These are phyloP conservation scores for Wickerhamiella kurtzmanii DNA, from an alignment of 805 yeast genomes.

Conservation along the genomic window DNA sequence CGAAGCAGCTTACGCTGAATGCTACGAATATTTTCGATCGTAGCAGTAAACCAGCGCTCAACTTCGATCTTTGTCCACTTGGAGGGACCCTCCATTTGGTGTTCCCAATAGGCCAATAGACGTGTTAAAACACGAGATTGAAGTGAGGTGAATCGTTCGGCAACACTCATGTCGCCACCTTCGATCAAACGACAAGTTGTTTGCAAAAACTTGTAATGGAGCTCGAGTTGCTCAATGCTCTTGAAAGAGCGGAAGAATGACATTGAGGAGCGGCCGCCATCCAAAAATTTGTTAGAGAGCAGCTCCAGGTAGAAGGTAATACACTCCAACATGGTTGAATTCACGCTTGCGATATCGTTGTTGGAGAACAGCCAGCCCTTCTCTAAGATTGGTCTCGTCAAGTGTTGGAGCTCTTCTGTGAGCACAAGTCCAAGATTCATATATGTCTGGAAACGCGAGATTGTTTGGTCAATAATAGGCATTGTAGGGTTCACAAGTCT, in stretches of 20 bases:
- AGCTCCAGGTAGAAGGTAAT: conserved; percentile 58
- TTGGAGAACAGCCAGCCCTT: conserved; percentile 62
- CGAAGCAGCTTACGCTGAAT: conserved; percentile 71
- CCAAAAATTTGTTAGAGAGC: conserved; percentile 63
- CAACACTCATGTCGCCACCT: conserved; percentile 68
- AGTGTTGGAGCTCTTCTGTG: conserved; percentile 50
- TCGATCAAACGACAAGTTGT: conserved; percentile 67
- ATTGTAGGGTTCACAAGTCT: conserved; percentile 74
- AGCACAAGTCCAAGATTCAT: conserved; percentile 62
- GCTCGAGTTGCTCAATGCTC: conserved; percentile 81
- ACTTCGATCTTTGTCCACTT: conserved; percentile 31
- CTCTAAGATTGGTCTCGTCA: conserved; percentile 35
- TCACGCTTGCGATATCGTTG: conserved; percentile 49
- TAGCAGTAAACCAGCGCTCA: conserved; percentile 36
- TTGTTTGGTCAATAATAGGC: conserved; percentile 92
- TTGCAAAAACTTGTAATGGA: conserved; percentile 65
- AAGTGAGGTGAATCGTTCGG: conserved; percentile 57
- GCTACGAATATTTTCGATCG: conserved; percentile 30
- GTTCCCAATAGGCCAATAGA: conserved; percentile 53
- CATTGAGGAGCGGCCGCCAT: conserved; percentile 44
- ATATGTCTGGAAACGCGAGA: conserved; percentile 70
- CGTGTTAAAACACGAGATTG: conserved; percentile 57
- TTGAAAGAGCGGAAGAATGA: conserved; percentile 65
- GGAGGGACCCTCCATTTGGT: conserved; percentile 55
- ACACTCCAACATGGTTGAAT: conserved; percentile 56